Conservation (phyloP, 2,329 filamentous ascomycete genomes). For the Leptographium radiaticola region DNA sequence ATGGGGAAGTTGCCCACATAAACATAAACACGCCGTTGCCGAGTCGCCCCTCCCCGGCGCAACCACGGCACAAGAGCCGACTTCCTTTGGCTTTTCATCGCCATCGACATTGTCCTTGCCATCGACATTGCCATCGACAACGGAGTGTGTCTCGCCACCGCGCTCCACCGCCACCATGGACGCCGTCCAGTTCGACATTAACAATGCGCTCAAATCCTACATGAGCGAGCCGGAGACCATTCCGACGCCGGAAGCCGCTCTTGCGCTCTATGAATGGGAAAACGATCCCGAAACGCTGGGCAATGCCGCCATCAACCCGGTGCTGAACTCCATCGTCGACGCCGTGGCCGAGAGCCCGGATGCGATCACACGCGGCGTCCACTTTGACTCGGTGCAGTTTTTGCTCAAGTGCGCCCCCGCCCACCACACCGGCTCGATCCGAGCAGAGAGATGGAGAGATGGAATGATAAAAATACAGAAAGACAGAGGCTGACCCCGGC, state of each 20-base stretch:
- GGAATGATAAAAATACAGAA: neutral
- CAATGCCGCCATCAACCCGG: conserved; percentile 64
- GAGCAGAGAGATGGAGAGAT: neutral
- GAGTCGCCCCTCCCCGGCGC: neutral
- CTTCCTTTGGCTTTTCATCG: neutral
- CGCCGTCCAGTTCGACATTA: conserved; percentile 84
- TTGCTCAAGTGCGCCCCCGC: conserved; percentile 71
- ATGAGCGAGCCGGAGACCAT: conserved; percentile 83
- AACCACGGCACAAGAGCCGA: too few species aligned
- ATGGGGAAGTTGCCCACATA: conserved; percentile 13
- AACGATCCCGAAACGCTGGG: conserved; percentile 78
- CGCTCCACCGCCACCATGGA: conserved; percentile 39
- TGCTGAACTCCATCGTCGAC: conserved; percentile 86
- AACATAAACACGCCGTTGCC: conserved; percentile 23
- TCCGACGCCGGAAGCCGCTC: conserved; percentile 73
- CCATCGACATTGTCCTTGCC: neutral
- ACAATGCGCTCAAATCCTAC: conserved; percentile 91
- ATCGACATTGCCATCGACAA: too few species aligned
- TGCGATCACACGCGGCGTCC: conserved; percentile 61
- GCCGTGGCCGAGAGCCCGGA: conserved; percentile 86
- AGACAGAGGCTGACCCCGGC: conserved; percentile 26
- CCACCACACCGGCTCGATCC: neutral
- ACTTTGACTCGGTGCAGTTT: conserved; percentile 90
- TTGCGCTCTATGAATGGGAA: conserved; percentile 79
- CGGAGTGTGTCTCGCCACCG: too few species aligned